Evolutionary conservation across 352 stramenopile genomes (phyloP), one percentile per base, ranked within the genome.

Genomic region (Phytopythium vexans): DNA sequence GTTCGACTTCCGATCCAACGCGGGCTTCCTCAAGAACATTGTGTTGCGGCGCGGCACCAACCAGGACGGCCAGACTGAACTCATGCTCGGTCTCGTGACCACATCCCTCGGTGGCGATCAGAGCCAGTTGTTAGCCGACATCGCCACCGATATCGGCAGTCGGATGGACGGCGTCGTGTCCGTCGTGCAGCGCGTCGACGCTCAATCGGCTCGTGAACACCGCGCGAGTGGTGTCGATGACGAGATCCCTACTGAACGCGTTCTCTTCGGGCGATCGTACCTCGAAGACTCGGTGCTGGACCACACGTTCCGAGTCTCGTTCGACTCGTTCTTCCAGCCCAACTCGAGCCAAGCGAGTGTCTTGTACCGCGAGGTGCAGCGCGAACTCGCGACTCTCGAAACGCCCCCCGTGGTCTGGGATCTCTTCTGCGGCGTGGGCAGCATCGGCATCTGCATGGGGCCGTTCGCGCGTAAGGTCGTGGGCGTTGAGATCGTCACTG

Each of bases 261-360:
- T 80, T 60, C 63, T 92, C 0, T 82, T 72, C 42, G 82, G 82
- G 1, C 55, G 46, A 0, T 39, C 68, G 8, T 74, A 73, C 37
- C 68, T 87, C 2, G 56, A 84, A 56, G 82, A 92, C 53, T 66
- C 73, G 31, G 78, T 92, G 21, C 59, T 92, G 7, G 54, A 58
- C 21, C 74, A 88, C 33, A 54, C 40, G 33, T 92, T 92, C 41
- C 60, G 82, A 16, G 61, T 92, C 35, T 82, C 82, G 47, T 75
- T 88, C 40, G 71, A 87, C 49, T 83, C 82, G 35, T 92, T 92
- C 52, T 92, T 92, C 58, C 79, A 92, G 60, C 82, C 82, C 21
- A 92, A 92, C 49, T 80, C 82, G 6, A 45, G 56, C 1, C 77
- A 88, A 46, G 77, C 82, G 10, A 73, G 58, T 41, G 52, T 65